phyloP scores from a whole-genome alignment of 345 rosid genomes.

The Cardamine chenopodiifolia region DNA sequence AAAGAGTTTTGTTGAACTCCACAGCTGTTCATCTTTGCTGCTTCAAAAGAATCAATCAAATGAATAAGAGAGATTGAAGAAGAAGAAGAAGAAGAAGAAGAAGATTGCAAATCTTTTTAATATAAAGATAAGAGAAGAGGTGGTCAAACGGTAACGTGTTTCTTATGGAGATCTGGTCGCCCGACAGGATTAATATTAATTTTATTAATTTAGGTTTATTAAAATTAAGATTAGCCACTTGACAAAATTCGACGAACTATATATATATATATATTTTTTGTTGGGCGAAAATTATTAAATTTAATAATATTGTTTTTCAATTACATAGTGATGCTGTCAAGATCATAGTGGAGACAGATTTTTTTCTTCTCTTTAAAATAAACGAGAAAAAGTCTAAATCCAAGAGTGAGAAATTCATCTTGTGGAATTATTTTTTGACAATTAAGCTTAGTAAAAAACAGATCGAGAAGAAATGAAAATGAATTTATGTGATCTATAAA shows the following conservation, averaged over 20 bases:
- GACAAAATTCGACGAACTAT: not conserved
- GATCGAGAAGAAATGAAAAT: not conserved
- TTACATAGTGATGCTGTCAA: conserved; percentile 24
- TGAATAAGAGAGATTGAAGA: not conserved
- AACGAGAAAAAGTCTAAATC: conserved; percentile 26
- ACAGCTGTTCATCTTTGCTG: conserved; percentile 61
- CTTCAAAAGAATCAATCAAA: not conserved
- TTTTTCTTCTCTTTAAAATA: not conserved
- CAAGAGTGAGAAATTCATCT: conserved; percentile 10
- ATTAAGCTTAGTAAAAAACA: conserved; percentile 1
- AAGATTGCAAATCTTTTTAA: no score
- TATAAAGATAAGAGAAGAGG: conserved; percentile 38
- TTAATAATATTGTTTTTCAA: not conserved
- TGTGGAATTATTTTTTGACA: not conserved
- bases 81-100: not conserved
- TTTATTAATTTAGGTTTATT: not conserved
- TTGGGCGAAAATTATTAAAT: not conserved
- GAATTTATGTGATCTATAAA: not conserved
- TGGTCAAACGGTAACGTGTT: conserved; percentile 47
- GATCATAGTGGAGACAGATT: conserved; percentile 37
- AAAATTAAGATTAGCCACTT: conserved; percentile 9
- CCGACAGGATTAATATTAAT: not conserved
- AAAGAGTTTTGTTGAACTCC: conserved; percentile 55
- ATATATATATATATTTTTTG: not conserved
- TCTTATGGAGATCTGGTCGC: conserved; percentile 44